These are phyloP conservation scores for Lipomyces japonicus DNA, from an alignment of 805 yeast species.

Conservation along the genomic window DNA sequence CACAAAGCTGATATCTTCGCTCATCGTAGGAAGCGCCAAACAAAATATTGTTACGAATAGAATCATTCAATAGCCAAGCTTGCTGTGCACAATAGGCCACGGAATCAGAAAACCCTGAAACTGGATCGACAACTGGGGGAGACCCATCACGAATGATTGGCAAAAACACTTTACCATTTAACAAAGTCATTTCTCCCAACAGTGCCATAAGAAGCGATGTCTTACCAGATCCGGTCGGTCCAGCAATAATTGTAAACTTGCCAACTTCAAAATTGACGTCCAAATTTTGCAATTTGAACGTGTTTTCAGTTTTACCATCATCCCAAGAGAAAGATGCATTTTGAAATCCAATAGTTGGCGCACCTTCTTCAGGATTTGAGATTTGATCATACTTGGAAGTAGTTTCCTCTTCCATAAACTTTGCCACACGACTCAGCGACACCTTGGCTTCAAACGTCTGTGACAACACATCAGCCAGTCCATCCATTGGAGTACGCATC, in stretches of 20 bases:
- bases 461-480: conserved; percentile 76
- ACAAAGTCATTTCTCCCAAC: conserved; percentile 71
- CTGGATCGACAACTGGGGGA: conserved; percentile 51
- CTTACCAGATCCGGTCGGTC: conserved; percentile 88
- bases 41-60: conserved; percentile 75
- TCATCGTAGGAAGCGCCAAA: conserved; percentile 72
- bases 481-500: conserved; percentile 75
- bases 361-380: conserved; percentile 41
- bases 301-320: conserved; percentile 42
- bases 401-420: conserved; percentile 72
- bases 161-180: conserved; percentile 59
- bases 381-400: conserved; percentile 74
- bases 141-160: conserved; percentile 50
- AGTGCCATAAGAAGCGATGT: conserved; percentile 77
- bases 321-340: conserved; percentile 76
- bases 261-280: conserved; percentile 61
- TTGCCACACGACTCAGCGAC: conserved; percentile 74
- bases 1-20: conserved; percentile 70
- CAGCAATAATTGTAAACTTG: conserved; percentile 72
- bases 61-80: conserved; percentile 92
- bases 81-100: conserved; percentile 45
- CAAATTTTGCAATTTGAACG: conserved; percentile 67
- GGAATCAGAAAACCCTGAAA: conserved; percentile 23
- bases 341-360: conserved; percentile 64
- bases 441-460: conserved; percentile 78